Evolutionary conservation across 176 grass and related monocot genomes (phyloP).

Genomic region (Eleusine coracana): DNA sequence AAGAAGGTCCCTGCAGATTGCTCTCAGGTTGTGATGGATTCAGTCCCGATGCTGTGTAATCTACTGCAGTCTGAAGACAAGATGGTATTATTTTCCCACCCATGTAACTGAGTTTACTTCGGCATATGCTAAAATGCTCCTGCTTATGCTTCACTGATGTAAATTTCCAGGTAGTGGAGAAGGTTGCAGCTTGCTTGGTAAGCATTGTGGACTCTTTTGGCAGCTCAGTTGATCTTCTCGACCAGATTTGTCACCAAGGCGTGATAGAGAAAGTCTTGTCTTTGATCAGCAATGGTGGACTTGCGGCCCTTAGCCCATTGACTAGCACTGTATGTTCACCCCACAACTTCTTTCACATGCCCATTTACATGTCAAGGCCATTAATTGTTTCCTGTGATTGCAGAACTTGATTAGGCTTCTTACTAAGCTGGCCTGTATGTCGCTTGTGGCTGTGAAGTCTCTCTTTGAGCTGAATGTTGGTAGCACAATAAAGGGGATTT

Average conservation of each 20-base stretch:
- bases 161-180: conserved; percentile 74
- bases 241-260: conserved; percentile 72
- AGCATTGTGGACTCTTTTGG: conserved; percentile 70
- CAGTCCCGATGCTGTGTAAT: conserved; percentile 68
- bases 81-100: conserved; percentile 49
- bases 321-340: conserved; percentile 71
- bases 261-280: conserved; percentile 64
- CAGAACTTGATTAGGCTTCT: conserved; percentile 86
- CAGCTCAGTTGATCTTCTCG: conserved; percentile 66
- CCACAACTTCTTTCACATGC: conserved; percentile 15
- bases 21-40: conserved; percentile 73
- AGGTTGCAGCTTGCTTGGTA: conserved; percentile 74
- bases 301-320: conserved; percentile 52
- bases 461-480: conserved; percentile 85
- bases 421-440: conserved; percentile 75
- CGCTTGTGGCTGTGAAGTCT: conserved; percentile 80
- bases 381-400: conserved; percentile 44
- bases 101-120: conserved; percentile 1
- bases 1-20: conserved; percentile 67
- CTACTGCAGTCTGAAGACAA: conserved; percentile 76
- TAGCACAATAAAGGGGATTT: conserved; percentile 72
- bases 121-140: conserved; percentile 2
- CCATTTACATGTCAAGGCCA: neutral
- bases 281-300: conserved; percentile 66
- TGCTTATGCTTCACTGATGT: conserved; percentile 25